These are phyloP conservation scores for Alternaria panax DNA, from an alignment of 2,329 filamentous ascomycete species.

Conservation along the genomic window DNA sequence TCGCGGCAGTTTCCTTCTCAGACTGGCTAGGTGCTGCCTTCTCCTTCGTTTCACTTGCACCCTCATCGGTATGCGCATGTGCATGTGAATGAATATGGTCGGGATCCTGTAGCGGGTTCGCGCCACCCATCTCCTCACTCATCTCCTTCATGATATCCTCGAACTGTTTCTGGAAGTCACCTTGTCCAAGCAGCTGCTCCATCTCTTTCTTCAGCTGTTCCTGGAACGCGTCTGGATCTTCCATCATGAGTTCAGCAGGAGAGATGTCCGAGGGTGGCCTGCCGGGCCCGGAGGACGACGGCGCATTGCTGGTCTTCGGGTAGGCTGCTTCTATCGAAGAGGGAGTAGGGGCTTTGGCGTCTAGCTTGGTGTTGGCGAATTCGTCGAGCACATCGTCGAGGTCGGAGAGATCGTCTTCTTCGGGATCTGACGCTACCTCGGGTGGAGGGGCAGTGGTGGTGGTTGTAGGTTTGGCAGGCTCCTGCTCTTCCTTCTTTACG, in stretches of 20 bases:
- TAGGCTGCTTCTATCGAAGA: constrained; percentile 41
- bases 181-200: constrained; percentile 78
- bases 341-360: constrained; percentile 53
- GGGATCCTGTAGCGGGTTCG: constrained; percentile 25
- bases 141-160: constrained; percentile 78
- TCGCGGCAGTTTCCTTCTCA: constrained; percentile 34
- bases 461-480: constrained; percentile 18
- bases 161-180: constrained; percentile 79
- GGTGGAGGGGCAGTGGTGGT: constrained; percentile 27
- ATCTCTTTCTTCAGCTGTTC: constrained; percentile 89
- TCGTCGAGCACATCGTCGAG: constrained; percentile 95
- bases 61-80: constrained; percentile 20
- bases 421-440: constrained; percentile 76
- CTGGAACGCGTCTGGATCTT: constrained; percentile 73
- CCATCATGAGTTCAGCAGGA: constrained; percentile 39
- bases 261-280: constrained; percentile 44
- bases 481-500: constrained; percentile 27
- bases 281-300: constrained; percentile 50
- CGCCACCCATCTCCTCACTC: constrained; percentile 52
- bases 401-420: constrained; percentile 91
- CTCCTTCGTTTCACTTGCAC: constrained; percentile 17
- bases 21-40: constrained; percentile 15
- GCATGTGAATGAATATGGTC: constrained; percentile 36
- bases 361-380: constrained; percentile 73
- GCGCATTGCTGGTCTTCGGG: constrained; percentile 39